Evolutionary conservation across 768 basidiomycete species (phyloP), one percentile per base, ranked within the genome.

Genomic region (Mycena maculata): DNA sequence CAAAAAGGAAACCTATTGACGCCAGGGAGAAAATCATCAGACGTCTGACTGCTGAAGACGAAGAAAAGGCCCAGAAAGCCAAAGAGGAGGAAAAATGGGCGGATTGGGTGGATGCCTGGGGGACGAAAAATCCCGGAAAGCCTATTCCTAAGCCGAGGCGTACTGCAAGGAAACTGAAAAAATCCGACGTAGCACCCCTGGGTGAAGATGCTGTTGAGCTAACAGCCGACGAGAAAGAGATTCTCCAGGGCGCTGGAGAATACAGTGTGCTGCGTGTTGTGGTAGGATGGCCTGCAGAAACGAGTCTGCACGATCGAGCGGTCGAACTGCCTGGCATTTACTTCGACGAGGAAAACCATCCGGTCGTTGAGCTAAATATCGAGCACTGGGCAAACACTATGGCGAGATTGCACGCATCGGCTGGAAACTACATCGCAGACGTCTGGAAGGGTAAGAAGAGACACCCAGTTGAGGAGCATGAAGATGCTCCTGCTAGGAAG

Each of bases 271-370:
- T 57, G 20, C 56, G 56, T 11, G 56, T 57, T 25, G 41, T 57
- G 12, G 44, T 45, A 12, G 56, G 41, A n/a, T 57, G 56, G 56
- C 39, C 39, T 1, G 41, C 41, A 16, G 7, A 22, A 11, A 44
- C 42, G 11, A 5, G 5, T 2, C 10, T 57, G 28, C 56, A 57
- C 30, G 16, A 28, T 8, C 25, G 42, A 22, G 41, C 15, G 8
- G 41, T 9, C 8, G 16, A 23, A 16, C 25, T 27, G 20, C 23
- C n/a, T 7, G 31, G 7, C 4, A 6, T n/a, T n/a, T 57, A 57
- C n/a, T 27, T 30, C 16, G 56, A 57, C 56, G 56, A 57, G n/a
- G 56, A 57, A 28, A 20, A 57, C 15, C 56, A 57, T 31, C 56
- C 56, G 11, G 27, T 57, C 9, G 56, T 31, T 9, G 56, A 57